A percentile compares a stretch with the other conserved stretches of the same genome.
Evolutionary conservation across 495 filamentous ascomycete species (phyloP).

Genomic region (Parathielavia hyrcaniae): DNA sequence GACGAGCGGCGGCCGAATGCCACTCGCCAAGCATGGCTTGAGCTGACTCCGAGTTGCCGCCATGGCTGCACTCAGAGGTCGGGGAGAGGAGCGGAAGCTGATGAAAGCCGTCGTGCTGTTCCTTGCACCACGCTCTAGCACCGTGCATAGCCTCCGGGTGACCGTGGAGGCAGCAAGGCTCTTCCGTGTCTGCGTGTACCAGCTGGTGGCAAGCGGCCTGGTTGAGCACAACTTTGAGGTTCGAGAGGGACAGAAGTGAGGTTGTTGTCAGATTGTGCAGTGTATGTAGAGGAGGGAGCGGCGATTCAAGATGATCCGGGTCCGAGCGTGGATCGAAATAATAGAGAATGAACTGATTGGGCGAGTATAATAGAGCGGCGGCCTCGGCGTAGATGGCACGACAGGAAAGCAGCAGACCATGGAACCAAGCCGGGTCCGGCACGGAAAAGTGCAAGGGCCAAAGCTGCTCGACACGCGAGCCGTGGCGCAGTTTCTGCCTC

Average conservation of each 20-base stretch:
- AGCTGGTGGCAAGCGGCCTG: slow-evolving; percentile 3
- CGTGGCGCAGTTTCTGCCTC: too few relatives aligned
- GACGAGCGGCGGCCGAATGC: neutral
- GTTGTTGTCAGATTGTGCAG: neutral
- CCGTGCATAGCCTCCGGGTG: neutral
- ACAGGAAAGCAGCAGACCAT: slow-evolving; percentile 3
- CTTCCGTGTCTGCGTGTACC: neutral
- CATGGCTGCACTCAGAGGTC: too few relatives aligned
- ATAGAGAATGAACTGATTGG: neutral
- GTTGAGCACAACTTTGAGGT: neutral
- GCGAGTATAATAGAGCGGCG: slow-evolving; percentile 4
- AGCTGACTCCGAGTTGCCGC: neutral
- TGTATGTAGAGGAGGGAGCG: neutral
- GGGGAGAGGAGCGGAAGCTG: neutral
- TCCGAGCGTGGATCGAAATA: neutral
- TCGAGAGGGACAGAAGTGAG: neutral
- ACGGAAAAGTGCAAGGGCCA: too few relatives aligned
- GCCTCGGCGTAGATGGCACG: slow-evolving; percentile 1
- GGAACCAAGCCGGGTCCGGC: neutral
- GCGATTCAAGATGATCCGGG: too few relatives aligned
- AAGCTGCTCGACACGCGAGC: too few relatives aligned
- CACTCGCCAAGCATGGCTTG: neutral
- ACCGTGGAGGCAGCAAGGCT: neutral
- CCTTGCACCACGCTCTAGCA: neutral
- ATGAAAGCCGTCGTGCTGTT: neutral